Percentiles rank a stretch among this genome's conserved stretches.
These are phyloP conservation scores for Pythium folliculosum DNA, from an alignment of 352 stramenopile genomes.

Conservation along the genomic window DNA sequence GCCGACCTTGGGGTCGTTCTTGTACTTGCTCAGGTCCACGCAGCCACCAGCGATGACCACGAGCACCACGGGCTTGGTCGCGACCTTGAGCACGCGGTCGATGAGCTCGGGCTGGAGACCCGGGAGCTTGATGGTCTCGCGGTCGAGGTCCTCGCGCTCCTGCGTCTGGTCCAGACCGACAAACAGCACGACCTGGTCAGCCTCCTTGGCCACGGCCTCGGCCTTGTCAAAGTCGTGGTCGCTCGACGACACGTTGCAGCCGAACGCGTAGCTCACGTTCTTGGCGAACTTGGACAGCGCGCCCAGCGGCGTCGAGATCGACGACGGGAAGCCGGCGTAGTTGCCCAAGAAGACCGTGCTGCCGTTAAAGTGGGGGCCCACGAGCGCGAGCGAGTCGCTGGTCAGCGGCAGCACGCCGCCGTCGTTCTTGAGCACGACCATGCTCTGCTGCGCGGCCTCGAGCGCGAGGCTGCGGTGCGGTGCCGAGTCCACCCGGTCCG, in stretches of 20 bases:
- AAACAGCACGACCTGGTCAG: constrained; percentile 58
- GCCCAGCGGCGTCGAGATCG: constrained; percentile 64
- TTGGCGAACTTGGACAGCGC: constrained; percentile 36
- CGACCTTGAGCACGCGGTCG: constrained; percentile 44
- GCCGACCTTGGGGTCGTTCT: constrained; percentile 55
- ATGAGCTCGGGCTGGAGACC: constrained; percentile 69
- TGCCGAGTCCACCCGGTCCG: constrained; percentile 50
- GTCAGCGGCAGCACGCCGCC: constrained; percentile 58
- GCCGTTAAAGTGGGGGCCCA: constrained; percentile 80
- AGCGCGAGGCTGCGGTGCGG: constrained; percentile 58
- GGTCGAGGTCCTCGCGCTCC: constrained; percentile 73
- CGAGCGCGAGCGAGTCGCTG: constrained; percentile 49
- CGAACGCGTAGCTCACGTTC: constrained; percentile 41
- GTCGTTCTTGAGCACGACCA: constrained; percentile 93
- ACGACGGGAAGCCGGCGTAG: constrained; percentile 66
- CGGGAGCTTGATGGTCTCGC: constrained; percentile 56
- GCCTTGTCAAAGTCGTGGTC: constrained; percentile 53
- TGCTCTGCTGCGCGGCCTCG: constrained; percentile 65
- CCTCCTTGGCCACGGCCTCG: constrained; percentile 35
- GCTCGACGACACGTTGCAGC: constrained; percentile 60
- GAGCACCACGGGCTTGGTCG: constrained; percentile 61
- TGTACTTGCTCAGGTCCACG: constrained; percentile 69
- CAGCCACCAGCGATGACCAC: constrained; percentile 81
- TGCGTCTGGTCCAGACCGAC: constrained; percentile 67
- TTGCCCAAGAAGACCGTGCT: constrained; percentile 64